Evolutionary conservation across 257 asterid species (phyloP).

Genomic region (Solanum chaucha): DNA sequence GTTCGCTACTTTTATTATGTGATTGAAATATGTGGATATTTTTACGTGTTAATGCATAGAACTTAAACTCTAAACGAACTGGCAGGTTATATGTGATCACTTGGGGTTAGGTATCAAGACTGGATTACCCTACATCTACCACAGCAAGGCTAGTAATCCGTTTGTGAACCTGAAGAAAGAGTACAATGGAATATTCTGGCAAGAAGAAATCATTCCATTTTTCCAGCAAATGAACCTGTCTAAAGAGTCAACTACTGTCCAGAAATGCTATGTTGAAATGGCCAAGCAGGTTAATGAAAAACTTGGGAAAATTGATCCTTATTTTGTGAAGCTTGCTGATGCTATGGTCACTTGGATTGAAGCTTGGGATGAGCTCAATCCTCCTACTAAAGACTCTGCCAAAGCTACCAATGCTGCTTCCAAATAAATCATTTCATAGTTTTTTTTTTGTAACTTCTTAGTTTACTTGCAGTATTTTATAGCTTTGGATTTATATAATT

Average conservation of each 20-base stretch:
- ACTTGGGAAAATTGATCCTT: constrained; percentile 61
- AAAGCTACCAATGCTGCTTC: constrained; percentile 6
- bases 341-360: constrained; percentile 88
- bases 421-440: constrained; percentile 1
- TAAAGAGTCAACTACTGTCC: constrained; percentile 70
- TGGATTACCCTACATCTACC: constrained; percentile 87
- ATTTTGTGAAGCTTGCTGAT: constrained; percentile 65
- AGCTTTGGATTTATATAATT: neutral
- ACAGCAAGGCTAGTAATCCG: constrained; percentile 95
- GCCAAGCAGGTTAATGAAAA: constrained; percentile 67
- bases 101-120: constrained; percentile 80
- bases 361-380: constrained; percentile 89
- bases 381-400: constrained; percentile 14
- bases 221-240: constrained; percentile 56
- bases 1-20: constrained; percentile 9
- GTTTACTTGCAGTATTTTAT: neutral
- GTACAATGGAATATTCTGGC: constrained; percentile 93
- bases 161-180: constrained; percentile 77
- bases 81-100: constrained; percentile 81
- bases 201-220: constrained; percentile 88
- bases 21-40: neutral
- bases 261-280: constrained; percentile 64
- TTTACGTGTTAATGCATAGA: neutral
- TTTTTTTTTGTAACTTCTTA: neutral
- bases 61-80: neutral